Percentiles rank a stretch among this genome's conserved stretches.
Evolutionary conservation across 2,329 filamentous ascomycete species (phyloP).

Genomic region (Phoma sp.): DNA sequence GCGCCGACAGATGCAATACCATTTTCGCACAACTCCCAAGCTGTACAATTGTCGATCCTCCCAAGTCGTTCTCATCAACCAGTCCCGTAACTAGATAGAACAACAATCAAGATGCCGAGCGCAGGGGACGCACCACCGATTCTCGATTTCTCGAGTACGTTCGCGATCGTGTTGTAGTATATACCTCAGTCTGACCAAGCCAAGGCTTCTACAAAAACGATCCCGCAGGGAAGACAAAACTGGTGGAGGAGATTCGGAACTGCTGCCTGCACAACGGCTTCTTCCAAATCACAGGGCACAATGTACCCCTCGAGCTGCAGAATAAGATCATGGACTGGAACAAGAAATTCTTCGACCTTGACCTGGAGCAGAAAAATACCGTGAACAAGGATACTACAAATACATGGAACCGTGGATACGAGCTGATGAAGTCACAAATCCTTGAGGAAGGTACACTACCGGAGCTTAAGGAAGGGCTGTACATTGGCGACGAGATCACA

Average conservation of each 20-base stretch:
- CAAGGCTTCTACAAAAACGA: slow-evolving; percentile 39
- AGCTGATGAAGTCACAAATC: slow-evolving; percentile 53
- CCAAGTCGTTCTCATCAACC: not conserved
- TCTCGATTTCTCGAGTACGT: slow-evolving; percentile 37
- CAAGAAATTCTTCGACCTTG: slow-evolving; percentile 52
- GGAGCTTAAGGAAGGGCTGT: slow-evolving; percentile 54
- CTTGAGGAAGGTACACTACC: slow-evolving; percentile 52
- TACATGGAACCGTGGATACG: slow-evolving; percentile 54
- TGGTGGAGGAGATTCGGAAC: slow-evolving; percentile 38
- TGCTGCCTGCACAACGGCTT: slow-evolving; percentile 52
- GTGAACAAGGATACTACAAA: slow-evolving; percentile 50
- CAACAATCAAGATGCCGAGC: slow-evolving; percentile 25
- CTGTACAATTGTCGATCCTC: not conserved
- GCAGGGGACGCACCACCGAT: slow-evolving; percentile 35
- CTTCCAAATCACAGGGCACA: slow-evolving; percentile 56
- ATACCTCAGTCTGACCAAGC: not conserved
- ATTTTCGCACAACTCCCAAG: not conserved
- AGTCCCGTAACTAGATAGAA: not conserved
- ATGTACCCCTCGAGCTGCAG: slow-evolving; percentile 50
- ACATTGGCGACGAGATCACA: slow-evolving; percentile 54
- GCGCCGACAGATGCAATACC: too few relatives aligned
- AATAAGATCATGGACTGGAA: slow-evolving; percentile 49
- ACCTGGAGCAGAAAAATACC: slow-evolving; percentile 52
- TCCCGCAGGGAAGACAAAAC: slow-evolving; percentile 19
- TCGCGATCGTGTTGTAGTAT: not conserved